phyloP scores from a whole-genome alignment of 2,329 filamentous ascomycete genomes.

The Xylaria sp. region DNA sequence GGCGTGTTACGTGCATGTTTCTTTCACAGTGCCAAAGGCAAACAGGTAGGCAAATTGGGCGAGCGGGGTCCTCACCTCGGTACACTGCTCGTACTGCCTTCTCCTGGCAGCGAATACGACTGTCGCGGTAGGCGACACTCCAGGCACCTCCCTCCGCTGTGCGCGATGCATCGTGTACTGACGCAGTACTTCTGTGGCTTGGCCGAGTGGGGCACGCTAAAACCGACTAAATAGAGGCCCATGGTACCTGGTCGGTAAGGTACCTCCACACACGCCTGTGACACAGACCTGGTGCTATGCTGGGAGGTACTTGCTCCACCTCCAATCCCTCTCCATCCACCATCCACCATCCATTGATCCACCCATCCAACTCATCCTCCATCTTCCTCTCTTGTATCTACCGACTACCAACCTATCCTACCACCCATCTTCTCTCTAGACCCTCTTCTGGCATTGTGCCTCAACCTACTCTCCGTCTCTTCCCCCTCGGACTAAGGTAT shows the following conservation, averaged over 20 bases:
- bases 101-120: not conserved
- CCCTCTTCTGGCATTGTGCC: slow-evolving; percentile 14
- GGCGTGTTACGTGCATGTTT: slow-evolving; percentile 17
- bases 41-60: slow-evolving; percentile 4
- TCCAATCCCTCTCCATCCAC: slow-evolving; percentile 20
- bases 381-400: slow-evolving; percentile 15
- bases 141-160: not conserved
- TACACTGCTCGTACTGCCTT: not conserved
- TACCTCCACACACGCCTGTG: slow-evolving; percentile 14
- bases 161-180: not conserved
- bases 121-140: not conserved
- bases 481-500: slow-evolving; percentile 27
- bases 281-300: slow-evolving; percentile 16
- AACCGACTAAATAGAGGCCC: slow-evolving; percentile 2
- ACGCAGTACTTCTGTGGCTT: slow-evolving; percentile 1
- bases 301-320: slow-evolving; percentile 18
- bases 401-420: slow-evolving; percentile 8
- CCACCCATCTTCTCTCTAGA: slow-evolving; percentile 13
- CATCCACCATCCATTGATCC: slow-evolving; percentile 14
- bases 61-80: not conserved
- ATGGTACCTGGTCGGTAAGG: slow-evolving; percentile 15
- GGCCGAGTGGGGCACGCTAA: slow-evolving; percentile 8
- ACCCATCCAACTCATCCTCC: slow-evolving; percentile 22
- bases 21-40: slow-evolving; percentile 15
- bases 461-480: slow-evolving; percentile 28